Base-by-base conservation (phyloP, 2,329 filamentous ascomycete species). In the Aspergillus versicolor region DNA sequence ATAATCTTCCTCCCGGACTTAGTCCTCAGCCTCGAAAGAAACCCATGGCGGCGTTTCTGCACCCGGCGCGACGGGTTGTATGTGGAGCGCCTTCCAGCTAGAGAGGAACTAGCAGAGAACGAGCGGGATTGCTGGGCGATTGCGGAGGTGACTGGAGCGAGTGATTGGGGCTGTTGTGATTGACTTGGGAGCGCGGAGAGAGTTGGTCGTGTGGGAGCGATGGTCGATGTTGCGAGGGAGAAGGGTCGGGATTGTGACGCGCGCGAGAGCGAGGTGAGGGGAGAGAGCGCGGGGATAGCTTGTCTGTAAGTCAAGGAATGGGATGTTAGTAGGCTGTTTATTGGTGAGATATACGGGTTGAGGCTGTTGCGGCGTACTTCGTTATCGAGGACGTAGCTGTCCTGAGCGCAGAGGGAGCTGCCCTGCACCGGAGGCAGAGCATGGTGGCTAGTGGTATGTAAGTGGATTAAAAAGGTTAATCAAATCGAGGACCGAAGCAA, bases 31-130 rank as follows among this genome's bases (percentile, higher is more conserved):
- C 85, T 71, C 9, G 79, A 74, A 58, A 87, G 67, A 65, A 85
- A 87, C 2, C 84, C 84, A 72, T 85, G 82, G 64, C 84, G 77
- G 61, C 85, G 77, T 74, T 87, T 88, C 68, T 85, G 77, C 42
- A 86, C 82, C 44, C 80, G 67, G 61, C 86, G 82, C 50, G 81
- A 84, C 9, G 84, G 84, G 54, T 83, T 82, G 66, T 79, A 87
- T 42, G 85, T 87, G 56, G 81, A 73, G 61, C 84, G 77, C 49
- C 73, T 74, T 24, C 68, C 77, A 45, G 68, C 73, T 5, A 80
- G 71, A 3, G 70, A 67, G 6, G 77, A 71, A 52, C 76, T 75
- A 15, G 77, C 71, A 4, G 78, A 80, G 69, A 81, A 79, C 0
- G 69, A 63, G 24, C 75, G 74, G 47, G 64, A 60, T 54, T 71